Percentiles rank a stretch among this genome's conserved stretches.
Conservation (phyloP, 768 basidiomycete genomes). For the Daedaleopsis sinensis region DNA sequence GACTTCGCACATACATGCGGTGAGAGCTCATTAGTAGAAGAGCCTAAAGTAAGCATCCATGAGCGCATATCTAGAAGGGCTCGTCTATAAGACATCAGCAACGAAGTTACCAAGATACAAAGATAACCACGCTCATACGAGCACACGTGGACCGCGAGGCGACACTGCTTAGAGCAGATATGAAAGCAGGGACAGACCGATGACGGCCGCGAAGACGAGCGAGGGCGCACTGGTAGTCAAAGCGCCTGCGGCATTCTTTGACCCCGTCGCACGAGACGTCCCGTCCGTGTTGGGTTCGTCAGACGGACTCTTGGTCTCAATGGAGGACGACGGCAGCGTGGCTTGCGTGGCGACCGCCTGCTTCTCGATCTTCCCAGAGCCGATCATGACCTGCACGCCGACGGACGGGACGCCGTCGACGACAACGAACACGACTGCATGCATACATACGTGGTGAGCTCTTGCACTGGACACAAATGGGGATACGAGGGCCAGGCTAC, state of each 20-base stretch:
- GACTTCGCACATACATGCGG: no score
- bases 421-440: conserved; percentile 64
- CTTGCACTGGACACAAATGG: no score
- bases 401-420: conserved; percentile 79
- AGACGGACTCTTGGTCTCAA: conserved; percentile 8
- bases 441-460: not conserved
- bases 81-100: no score
- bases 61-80: no score
- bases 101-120: no score
- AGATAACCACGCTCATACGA: no score
- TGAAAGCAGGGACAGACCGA: not conserved
- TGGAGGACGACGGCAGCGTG: conserved; percentile 32
- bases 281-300: not conserved
- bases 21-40: no score
- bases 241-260: not conserved
- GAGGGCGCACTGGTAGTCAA: not conserved
- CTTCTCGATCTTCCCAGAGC: conserved; percentile 68
- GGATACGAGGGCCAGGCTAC: not conserved
- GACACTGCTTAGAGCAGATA: not conserved
- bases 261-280: not conserved
- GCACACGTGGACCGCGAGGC: no score
- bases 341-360: conserved; percentile 45
- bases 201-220: not conserved
- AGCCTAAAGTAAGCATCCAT: no score
- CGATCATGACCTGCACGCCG: conserved; percentile 75